Evolutionary conservation across 345 rosid genomes (phyloP), one percentile per base, ranked within the genome.

Genomic region (Eucalyptus marginata): DNA sequence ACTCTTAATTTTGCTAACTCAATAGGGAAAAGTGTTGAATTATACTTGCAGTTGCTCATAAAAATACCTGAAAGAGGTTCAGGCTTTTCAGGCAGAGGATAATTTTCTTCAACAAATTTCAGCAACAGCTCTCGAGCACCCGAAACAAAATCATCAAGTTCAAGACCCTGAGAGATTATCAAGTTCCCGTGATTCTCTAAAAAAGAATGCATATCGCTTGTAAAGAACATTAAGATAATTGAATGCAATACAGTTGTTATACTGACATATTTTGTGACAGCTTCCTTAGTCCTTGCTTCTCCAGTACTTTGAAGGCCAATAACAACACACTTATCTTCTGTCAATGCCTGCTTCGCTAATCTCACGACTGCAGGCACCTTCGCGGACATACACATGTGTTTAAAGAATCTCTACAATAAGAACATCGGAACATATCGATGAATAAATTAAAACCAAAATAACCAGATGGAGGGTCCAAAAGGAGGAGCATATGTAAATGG

Each of bases 251-350:
- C 83, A 20, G 46, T 76, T 12, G 8, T 15, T 40, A 89, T 80
- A 93, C 96, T 7, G 87, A 97, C 99, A 96, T 98, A 98, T 98
- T 98, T 98, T 89, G 98, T 94, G 87, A 98, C 95, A 51, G 99
- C 99, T 95, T 98, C 99, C 93, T 96, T 99, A 59, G 99, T 98
- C 86, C 99, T 94, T 88, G 99, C 99, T 93, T 98, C 99, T 90
- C 99, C 99, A 7, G 99, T 98, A 93, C 99, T 98, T 95, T 96
- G 99, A 85, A 98, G 99, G 90, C 99, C 99, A 91, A 98, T 91
- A 88, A 98, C 99, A 91, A 96, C 99, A 91, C 99, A 98, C 91
- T 96, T 96, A 90, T 94, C 93, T 88, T 95, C 92, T 79, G 43
- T 33, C 88, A 98, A 94, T 88, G 98, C 99, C 92, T 94, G 94